Base-by-base conservation (phyloP, 176 grass and related monocot species). In the sorghum (Sorghum bicolor) region DNA sequence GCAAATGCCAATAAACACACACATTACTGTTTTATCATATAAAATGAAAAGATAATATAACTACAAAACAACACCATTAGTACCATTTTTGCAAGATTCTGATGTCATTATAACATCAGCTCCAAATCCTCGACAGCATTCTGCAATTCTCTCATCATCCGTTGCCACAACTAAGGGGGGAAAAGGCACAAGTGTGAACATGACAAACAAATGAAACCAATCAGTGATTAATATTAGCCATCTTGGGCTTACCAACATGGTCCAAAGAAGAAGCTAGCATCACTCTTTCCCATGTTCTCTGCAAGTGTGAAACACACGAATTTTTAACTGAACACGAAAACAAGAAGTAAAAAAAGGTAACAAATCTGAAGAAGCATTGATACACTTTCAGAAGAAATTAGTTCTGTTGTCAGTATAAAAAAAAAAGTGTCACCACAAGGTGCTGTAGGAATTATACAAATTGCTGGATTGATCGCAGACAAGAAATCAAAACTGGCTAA, bases 211-310 rank as follows among this genome's bases (percentile, higher is more conserved):
- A 48, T 75, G 11, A 88, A 61, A 50, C 11, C 5, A 34, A 14
- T 66, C 5, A 80, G 52, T 72, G 13, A 62, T 11, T 5, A 55
- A 8, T 7, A 17, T 28, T 33, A 62, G 16, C 33, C 3, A 4
- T 9, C 38, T 65, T 61, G 5, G 1, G 47, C 91, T 85, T 92
- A 99, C 93, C 91, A 84, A 96, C 87, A 88, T 86, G 85, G n/a
- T 94, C 89, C 45, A 96, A 72, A n/a, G 80, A 94, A 67, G 93
- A 89, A 39, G 96, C 93, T 80, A 92, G 64, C 85, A 86, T 96
- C 61, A 94, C 96, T 89, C 96, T 92, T 83, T 99, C 93, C 96
- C 96, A 99, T 67, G 93, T 96, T 90, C 93, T 96, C 96, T 96
- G 86, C 64, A 52, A 77, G 83, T 71, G 47, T 60, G 32, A 43